phyloP scores from a whole-genome alignment of 1,284 basidiomycete genomes.

The Irpex sp. region DNA sequence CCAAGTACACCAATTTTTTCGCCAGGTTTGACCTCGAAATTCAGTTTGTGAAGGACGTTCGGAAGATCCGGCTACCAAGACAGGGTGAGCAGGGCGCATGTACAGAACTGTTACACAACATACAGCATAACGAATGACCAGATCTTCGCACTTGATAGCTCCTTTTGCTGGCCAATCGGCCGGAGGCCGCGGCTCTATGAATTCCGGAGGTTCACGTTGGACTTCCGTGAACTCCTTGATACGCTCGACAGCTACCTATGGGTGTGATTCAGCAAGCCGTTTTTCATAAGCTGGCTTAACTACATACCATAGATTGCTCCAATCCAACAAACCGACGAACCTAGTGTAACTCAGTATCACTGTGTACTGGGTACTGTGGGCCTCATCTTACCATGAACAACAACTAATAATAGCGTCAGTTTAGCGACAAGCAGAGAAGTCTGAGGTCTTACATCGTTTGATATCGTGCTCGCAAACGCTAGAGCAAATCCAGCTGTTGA shows the following conservation, averaged over 20 bases:
- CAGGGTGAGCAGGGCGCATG: neutral
- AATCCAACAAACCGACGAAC: slow-evolving; percentile 77
- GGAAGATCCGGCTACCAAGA: slow-evolving; percentile 70
- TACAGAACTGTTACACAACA: slow-evolving; percentile 48
- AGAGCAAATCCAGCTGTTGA: slow-evolving; percentile 83
- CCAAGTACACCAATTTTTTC: slow-evolving; percentile 90
- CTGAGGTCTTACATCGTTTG: slow-evolving; percentile 56
- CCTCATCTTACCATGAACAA: slow-evolving; percentile 38
- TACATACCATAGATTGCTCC: slow-evolving; percentile 83
- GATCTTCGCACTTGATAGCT: slow-evolving; percentile 72
- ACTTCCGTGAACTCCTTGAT: slow-evolving; percentile 90
- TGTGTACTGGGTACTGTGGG: neutral
- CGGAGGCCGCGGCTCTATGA: slow-evolving; percentile 81
- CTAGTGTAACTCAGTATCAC: slow-evolving; percentile 17
- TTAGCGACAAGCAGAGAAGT: neutral
- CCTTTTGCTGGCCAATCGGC: slow-evolving; percentile 81
- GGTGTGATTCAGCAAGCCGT: neutral
- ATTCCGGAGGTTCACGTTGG: slow-evolving; percentile 73
- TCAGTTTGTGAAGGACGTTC: slow-evolving; percentile 80
- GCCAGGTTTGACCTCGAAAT: slow-evolving; percentile 73
- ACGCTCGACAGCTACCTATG: slow-evolving; percentile 83
- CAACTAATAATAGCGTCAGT: slow-evolving; percentile 35
- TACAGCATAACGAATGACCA: slow-evolving; percentile 87
- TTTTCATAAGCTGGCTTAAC: slow-evolving; percentile 16
- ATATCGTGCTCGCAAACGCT: slow-evolving; percentile 77